Percentiles rank a stretch among this genome's conserved stretches.
Conservation (phyloP, 768 basidiomycete species). For the Tremella yokohamensis region DNA sequence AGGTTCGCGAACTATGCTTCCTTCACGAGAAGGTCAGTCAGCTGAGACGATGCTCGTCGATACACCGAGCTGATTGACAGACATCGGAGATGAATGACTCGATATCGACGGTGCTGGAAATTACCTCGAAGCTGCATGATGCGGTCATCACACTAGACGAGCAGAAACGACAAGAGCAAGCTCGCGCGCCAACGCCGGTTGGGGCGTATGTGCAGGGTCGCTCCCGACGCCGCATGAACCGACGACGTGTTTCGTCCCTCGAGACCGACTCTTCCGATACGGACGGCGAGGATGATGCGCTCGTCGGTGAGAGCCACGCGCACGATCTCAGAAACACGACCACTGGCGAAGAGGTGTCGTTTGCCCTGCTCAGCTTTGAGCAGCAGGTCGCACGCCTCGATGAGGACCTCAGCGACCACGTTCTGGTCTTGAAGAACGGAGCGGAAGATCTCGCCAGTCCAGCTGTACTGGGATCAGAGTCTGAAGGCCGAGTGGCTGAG, state of each 20-base stretch:
- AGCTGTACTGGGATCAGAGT: neutral
- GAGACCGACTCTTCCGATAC: slow-evolving; percentile 8
- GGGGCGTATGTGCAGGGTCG: slow-evolving; percentile 8
- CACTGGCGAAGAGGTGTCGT: neutral
- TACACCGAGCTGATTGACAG: slow-evolving; percentile 6
- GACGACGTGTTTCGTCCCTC: neutral
- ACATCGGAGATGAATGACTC: slow-evolving; percentile 21
- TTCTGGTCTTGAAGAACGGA: slow-evolving; percentile 19
- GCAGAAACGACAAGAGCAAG: slow-evolving; percentile 1
- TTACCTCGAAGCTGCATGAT: slow-evolving; percentile 12
- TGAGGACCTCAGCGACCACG: slow-evolving; percentile 13
- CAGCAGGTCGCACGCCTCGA: slow-evolving; percentile 9
- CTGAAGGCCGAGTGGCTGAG: slow-evolving; percentile 12
- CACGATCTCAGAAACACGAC: neutral
- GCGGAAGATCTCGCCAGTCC: slow-evolving; percentile 6
- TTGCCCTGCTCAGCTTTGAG: slow-evolving; percentile 1
- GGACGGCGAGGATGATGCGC: neutral
- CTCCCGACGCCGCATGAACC: slow-evolving; percentile 1
- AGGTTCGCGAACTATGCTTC: slow-evolving; percentile 24
- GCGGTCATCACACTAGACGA: neutral
- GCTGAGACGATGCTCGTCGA: neutral
- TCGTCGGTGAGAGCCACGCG: neutral
- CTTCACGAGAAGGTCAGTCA: neutral
- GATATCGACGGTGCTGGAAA: slow-evolving; percentile 21
- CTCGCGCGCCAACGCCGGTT: neutral